A percentile compares a stretch with the other conserved stretches of the same genome.
Conservation (phyloP, 2,329 filamentous ascomycete genomes). For the Celoporthe dispersa region DNA sequence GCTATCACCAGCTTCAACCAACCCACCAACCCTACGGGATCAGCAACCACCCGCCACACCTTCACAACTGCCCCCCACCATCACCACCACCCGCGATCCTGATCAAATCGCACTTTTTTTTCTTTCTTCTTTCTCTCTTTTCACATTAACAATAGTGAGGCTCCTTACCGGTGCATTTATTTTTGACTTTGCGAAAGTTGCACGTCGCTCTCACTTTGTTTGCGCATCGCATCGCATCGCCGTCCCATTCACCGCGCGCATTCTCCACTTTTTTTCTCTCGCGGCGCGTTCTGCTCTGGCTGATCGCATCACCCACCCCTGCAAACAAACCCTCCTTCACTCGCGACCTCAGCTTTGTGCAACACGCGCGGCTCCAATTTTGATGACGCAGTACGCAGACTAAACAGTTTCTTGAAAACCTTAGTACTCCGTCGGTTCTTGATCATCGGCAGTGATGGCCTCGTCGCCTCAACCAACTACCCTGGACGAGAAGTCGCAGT, state of each 20-base stretch:
- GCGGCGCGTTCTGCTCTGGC: slow-evolving; percentile 5
- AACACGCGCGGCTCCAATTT: slow-evolving; percentile 27
- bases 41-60: slow-evolving; percentile 5
- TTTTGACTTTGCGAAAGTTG: background rate
- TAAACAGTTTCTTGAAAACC: slow-evolving; percentile 31
- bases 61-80: slow-evolving; percentile 23
- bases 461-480: slow-evolving; percentile 49
- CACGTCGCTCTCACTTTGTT: slow-evolving; percentile 32
- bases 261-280: slow-evolving; percentile 21
- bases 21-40: slow-evolving; percentile 28
- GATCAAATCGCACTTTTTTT: slow-evolving; percentile 26
- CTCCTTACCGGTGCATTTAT: background rate
- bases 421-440: slow-evolving; percentile 34
- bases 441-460: slow-evolving; percentile 59
- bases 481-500: slow-evolving; percentile 55
- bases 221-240: slow-evolving; percentile 33
- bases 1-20: slow-evolving; percentile 33
- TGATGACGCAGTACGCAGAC: slow-evolving; percentile 41
- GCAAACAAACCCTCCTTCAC: background rate
- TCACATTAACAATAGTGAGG: background rate
- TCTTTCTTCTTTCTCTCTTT: slow-evolving; percentile 4
- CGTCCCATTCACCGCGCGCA: slow-evolving; percentile 9
- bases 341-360: slow-evolving; percentile 2
- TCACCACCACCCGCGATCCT: slow-evolving; percentile 4
- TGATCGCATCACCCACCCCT: slow-evolving; percentile 7